Evolutionary conservation across 2,329 filamentous ascomycete species (phyloP).

Genomic region (Monilinia vaccinii-corymbosi): DNA sequence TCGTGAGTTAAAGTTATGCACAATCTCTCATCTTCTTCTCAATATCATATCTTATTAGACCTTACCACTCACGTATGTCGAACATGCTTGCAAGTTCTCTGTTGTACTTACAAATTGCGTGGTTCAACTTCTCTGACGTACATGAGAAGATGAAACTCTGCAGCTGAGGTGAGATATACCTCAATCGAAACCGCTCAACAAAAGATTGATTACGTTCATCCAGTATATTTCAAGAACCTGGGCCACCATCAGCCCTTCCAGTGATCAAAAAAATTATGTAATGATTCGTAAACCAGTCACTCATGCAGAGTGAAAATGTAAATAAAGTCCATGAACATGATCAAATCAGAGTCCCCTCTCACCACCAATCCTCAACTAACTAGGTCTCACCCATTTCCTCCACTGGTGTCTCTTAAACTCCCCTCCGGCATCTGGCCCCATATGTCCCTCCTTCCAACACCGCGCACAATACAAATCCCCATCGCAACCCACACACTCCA

Average conservation of each 20-base stretch:
- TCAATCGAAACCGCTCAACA: not conserved
- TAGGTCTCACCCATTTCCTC: conserved; percentile 43
- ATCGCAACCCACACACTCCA: conserved; percentile 65
- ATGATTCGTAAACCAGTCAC: not conserved
- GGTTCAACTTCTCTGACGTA: too few species aligned
- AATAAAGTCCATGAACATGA: not conserved
- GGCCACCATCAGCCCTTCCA: not conserved
- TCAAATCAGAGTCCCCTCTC: not conserved
- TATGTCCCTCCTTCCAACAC: conserved; percentile 78
- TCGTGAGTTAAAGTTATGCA: not conserved
- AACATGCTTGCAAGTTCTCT: too few species aligned
- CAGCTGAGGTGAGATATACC: not conserved
- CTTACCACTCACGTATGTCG: not conserved
- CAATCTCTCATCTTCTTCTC: not conserved
- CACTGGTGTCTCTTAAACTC: conserved; percentile 64
- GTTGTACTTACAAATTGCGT: too few species aligned
- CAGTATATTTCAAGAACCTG: not conserved
- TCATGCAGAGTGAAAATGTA: not conserved
- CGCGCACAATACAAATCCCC: conserved; percentile 63
- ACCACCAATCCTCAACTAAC: not conserved
- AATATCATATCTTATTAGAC: not conserved
- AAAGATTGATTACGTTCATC: not conserved
- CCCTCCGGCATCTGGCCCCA: conserved; percentile 56
- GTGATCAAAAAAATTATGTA: not conserved
- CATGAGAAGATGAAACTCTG: not conserved